Base-by-base conservation (phyloP, 1,139 yeast genomes). In the Yamadazyma sp. region DNA sequence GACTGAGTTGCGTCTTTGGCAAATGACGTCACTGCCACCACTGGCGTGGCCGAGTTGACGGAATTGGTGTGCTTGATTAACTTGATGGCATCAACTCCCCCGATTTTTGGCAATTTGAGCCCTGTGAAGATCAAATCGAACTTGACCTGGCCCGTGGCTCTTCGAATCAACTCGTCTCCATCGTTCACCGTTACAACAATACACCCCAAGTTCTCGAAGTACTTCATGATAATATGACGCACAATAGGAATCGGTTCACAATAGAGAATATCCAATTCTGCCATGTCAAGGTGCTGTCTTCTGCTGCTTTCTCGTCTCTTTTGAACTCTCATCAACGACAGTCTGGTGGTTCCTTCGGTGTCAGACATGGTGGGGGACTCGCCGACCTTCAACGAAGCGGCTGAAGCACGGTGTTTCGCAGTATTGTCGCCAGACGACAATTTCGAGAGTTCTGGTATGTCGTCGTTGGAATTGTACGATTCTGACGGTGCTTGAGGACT, bases 231-330 rank as follows among this genome's bases (percentile, higher is more conserved):
- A 10, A 86, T 74, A 54, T 80, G 88, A 34, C 95, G 64, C 45
- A 86, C 83, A 37, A 84, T 84, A 0, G 96, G 92, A 44, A 86
- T 86, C 3, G 94, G 89, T 53, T 89, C 96, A 62, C 96, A 89
- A 23, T 88, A 72, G 35, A 90, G 64, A 3, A 88, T 81, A 57
- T 87, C 94, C 43, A 86, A 37, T 44, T 70, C 69, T 38, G 45
- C 40, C 30, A 45, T 38, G 33, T 47, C 39, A 10, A 55, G 48
- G 5, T 61, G 55, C 17, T 61, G 59, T 52, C 68, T 57, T 46
- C 72, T 55, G 6, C 75, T 60, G 41, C 78, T 68, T 51, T 76
- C 82, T 37, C 88, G 64, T 48, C 87, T 67, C 44, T 73, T 73
- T 38, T 75, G 77, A 1, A 82, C 78, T 37, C 88, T 61, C 41